These are phyloP conservation scores for Fusarium marasasianum DNA, from an alignment of 2,329 filamentous ascomycete species.

Conservation along the genomic window DNA sequence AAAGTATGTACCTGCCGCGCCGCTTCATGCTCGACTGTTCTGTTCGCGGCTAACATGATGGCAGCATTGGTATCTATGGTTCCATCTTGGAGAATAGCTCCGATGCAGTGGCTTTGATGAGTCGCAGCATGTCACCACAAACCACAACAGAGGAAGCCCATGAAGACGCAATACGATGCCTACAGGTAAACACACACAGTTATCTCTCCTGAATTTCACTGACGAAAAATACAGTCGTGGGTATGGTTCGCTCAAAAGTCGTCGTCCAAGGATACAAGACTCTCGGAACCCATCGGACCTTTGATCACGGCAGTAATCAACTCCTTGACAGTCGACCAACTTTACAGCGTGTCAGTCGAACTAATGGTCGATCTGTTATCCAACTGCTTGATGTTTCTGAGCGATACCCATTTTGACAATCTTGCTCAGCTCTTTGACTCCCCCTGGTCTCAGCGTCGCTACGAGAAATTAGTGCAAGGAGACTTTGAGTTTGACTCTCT, in stretches of 20 bases:
- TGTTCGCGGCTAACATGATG: constrained; percentile 14
- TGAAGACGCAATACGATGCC: constrained; percentile 67
- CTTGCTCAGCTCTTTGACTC: constrained; percentile 69
- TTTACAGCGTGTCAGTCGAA: constrained; percentile 70
- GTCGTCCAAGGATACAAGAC: constrained; percentile 64
- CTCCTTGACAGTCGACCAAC: constrained; percentile 66
- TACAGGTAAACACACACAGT: constrained; percentile 55
- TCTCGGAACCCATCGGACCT: constrained; percentile 67
- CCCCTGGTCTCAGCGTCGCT: constrained; percentile 65
- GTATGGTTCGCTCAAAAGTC: constrained; percentile 76
- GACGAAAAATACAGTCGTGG: constrained; percentile 66
- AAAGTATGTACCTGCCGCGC: constrained; percentile 55
- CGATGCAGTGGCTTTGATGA: constrained; percentile 54
- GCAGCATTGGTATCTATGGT: constrained; percentile 51
- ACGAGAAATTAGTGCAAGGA: constrained; percentile 64
- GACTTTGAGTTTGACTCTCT: constrained; percentile 71
- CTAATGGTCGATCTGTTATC: constrained; percentile 71
- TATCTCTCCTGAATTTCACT: not conserved
- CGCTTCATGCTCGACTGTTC: not conserved
- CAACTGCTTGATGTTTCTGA: constrained; percentile 72
- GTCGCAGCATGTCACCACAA: constrained; percentile 48
- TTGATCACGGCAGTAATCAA: constrained; percentile 69
- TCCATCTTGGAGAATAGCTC: constrained; percentile 52
- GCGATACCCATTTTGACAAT: constrained; percentile 63
- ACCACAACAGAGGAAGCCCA: constrained; percentile 50